Conservation (phyloP, 768 basidiomycete species). For the Tephrocybe sp. region DNA sequence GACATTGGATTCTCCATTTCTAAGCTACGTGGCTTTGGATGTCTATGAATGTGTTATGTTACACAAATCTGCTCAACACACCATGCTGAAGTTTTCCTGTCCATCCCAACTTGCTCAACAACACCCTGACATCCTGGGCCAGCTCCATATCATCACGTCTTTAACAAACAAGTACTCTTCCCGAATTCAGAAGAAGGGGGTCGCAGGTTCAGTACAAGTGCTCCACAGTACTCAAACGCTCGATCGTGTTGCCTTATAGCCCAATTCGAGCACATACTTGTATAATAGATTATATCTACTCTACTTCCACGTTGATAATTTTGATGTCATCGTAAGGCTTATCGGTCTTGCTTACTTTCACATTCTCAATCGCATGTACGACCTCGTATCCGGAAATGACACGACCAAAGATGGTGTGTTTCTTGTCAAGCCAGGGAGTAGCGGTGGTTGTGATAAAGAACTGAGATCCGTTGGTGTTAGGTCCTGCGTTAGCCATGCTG, state of each 20-base stretch:
- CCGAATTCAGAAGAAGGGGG: conserved; percentile 24
- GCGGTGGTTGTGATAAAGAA: conserved; percentile 98
- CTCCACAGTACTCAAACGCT: conserved; percentile 32
- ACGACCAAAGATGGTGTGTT: conserved; percentile 91
- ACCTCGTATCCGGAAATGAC: conserved; percentile 87
- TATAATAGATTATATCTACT: conserved; percentile 33
- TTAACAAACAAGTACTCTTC: conserved; percentile 32
- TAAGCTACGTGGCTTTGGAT: conserved; percentile 45
- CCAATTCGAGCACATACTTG: background rate
- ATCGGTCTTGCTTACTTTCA: conserved; percentile 78
- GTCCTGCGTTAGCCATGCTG: conserved; percentile 94
- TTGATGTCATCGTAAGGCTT: conserved; percentile 95
- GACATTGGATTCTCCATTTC: conserved; percentile 29
- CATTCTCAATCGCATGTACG: conserved; percentile 89
- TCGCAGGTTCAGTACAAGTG: conserved; percentile 22
- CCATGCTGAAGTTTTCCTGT: conserved; percentile 57
- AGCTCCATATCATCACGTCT: conserved; percentile 23
- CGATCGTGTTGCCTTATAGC: conserved; percentile 48
- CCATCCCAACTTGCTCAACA: conserved; percentile 30
- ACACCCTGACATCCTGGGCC: conserved; percentile 18
- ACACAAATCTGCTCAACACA: conserved; percentile 23
- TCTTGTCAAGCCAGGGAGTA: conserved; percentile 90
- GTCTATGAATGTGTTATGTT: conserved; percentile 44
- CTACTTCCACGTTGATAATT: conserved; percentile 76
- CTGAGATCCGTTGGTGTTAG: conserved; percentile 90